phyloP scores from a whole-genome alignment of 1,284 basidiomycete species.

The Tremellales sp. region DNA sequence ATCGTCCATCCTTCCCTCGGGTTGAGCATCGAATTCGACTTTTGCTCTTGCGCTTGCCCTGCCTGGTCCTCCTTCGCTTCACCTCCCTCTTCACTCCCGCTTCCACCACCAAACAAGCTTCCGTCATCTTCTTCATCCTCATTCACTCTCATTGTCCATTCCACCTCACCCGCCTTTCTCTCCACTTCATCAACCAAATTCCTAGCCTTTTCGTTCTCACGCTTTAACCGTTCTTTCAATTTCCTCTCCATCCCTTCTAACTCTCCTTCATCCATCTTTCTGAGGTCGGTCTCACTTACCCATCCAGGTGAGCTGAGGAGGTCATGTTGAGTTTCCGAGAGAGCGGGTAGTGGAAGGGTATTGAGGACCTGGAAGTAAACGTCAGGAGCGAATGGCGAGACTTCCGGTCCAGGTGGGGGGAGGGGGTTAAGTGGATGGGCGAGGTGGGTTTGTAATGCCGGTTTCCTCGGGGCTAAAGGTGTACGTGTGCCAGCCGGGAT shows the following conservation, averaged over 20 bases:
- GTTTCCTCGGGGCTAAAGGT: not conserved
- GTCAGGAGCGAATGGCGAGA: constrained; percentile 25
- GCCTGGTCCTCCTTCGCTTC: constrained; percentile 4
- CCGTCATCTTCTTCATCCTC: constrained; percentile 18
- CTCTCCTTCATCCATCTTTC: constrained; percentile 16
- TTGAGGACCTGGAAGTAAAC: constrained; percentile 36
- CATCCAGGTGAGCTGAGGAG: constrained; percentile 7
- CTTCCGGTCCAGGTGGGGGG: constrained; percentile 9
- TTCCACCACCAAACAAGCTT: constrained; percentile 12
- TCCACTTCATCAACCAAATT: constrained; percentile 24
- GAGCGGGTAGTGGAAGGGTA: constrained; percentile 16
- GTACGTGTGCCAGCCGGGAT: not conserved
- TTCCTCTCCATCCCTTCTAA: constrained; percentile 10
- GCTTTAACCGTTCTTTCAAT: constrained; percentile 16
- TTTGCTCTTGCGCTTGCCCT: not conserved
- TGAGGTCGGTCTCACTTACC: constrained; percentile 12
- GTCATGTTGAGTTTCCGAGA: constrained; percentile 6
- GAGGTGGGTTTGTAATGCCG: constrained; percentile 21
- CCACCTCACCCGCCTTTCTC: constrained; percentile 22
- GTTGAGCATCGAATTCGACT: constrained; percentile 6
- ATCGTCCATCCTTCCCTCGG: constrained; percentile 30
- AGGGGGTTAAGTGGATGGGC: constrained; percentile 39
- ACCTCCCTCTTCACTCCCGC: constrained; percentile 2
- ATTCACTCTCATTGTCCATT: constrained; percentile 30
- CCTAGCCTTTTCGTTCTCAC: constrained; percentile 16